A percentile compares a stretch with the other conserved stretches of the same genome.
These are phyloP conservation scores for Rhizopus delemar DNA, from an alignment of 371 early-diverging fungal species.

Conservation along the genomic window DNA sequence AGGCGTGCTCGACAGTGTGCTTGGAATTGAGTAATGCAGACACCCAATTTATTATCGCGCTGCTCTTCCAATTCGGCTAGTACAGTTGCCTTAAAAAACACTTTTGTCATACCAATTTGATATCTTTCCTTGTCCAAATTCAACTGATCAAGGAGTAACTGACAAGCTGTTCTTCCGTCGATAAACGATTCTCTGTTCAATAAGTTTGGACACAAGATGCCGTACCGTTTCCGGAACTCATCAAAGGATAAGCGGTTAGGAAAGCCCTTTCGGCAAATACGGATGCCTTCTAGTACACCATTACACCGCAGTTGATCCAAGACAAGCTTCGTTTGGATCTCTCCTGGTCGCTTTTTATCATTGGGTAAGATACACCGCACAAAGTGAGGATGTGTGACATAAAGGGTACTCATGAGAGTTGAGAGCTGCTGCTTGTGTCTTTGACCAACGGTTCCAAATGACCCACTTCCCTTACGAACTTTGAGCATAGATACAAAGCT, in stretches of 20 bases:
- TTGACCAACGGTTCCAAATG: conserved; percentile 96
- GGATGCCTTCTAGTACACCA: conserved; percentile 99
- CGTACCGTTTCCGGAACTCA: conserved; percentile 98
- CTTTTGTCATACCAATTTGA: conserved; percentile 93
- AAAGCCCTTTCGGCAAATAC: conserved; percentile 98
- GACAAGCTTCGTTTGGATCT: conserved; percentile 83
- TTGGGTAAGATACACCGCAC: conserved; percentile 99
- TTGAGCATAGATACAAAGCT: conserved; percentile 26
- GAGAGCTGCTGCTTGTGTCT: conserved; percentile 96
- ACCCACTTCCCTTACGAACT: conserved; percentile 66
- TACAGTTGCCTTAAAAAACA: conserved; percentile 99
- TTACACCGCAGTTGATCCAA: conserved; percentile 98
- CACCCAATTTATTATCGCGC: conserved; percentile 82
- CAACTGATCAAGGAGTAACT: conserved; percentile 72
- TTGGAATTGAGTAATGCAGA: conserved; percentile 85
- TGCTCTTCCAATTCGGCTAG: conserved; percentile 88
- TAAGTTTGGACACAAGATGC: conserved; percentile 76
- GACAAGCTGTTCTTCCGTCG: conserved; percentile 86
- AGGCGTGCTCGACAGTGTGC: conserved; percentile 85
- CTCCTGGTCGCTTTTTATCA: conserved; percentile 86
- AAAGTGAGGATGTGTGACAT: conserved; percentile 97
- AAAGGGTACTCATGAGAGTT: conserved; percentile 90
- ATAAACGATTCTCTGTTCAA: conserved; percentile 73
- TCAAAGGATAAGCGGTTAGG: conserved; percentile 94
- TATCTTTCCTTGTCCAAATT: conserved; percentile 81